Base-by-base conservation (phyloP, 2,329 filamentous ascomycete species). In the Reticulascus tulasneorum region DNA sequence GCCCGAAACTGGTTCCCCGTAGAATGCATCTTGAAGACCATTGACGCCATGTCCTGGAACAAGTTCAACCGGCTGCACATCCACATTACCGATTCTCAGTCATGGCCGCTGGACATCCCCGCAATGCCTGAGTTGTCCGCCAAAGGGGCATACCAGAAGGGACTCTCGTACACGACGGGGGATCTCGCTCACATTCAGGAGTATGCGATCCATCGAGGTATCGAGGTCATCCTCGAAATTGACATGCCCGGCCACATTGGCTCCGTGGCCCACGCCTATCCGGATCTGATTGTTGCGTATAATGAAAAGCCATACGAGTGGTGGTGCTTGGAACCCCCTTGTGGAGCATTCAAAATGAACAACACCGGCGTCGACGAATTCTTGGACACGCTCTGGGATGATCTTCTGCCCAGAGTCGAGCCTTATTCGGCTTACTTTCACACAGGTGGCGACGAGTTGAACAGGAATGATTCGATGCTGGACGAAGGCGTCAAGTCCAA, bases 371-470 rank as follows among this genome's bases (percentile, higher is more conserved):
- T 93, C 2, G 73, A 82, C 49, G 62, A 71, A 2, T 94, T 94
- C 58, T 59, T 94, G 9, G 75, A 84, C 38, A 82, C 61, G 23
- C 62, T 94, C 11, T 83, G 88, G 49, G 70, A 71, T n/a, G 89
- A 94, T 53, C 55, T 94, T 17, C 65, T 94, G 35, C 87, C 88
- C 11, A 73, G 86, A 19, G 59, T 89, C 9, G 63, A 68, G 8
- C 79, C 82, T 0, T 87, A 86, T 58, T 72, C 82, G 3, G 65
- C 77, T 7, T 78, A 91, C 63, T 94, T 91, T 67, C 88, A 94
- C 63, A 85, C 85, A 1, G 89, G 89, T 28, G 89, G 89, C 36
- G 89, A 94, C 52, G 89, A 94, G 65, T 79, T 94, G 43, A 91
- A 93, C 59, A 71, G 70, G 43, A 82, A 90, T 50, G 77, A 82